Evolutionary conservation across 331 rosid species (phyloP), one percentile per base, ranked within the genome.

Genomic region (Erythrophleum ivorense): DNA sequence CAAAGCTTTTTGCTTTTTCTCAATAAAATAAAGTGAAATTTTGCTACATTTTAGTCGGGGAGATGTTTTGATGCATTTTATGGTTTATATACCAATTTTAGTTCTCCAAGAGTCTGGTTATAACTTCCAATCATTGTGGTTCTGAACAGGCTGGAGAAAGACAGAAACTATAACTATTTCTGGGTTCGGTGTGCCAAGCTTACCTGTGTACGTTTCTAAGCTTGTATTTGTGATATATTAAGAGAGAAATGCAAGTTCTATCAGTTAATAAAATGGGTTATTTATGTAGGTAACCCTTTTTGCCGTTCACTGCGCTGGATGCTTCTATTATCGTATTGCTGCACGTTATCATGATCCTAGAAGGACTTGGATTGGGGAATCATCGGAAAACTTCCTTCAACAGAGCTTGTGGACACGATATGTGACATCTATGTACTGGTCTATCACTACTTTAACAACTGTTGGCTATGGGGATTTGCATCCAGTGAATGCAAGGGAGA

Each of bases 171-270:
- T 48, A 96, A 92, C 82, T 96, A 94, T 81, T 96, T 92, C 73
- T 88, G 92, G 97, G 92, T 96, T 86, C 94, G 99, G 16, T 90
- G 97, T 80, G 97, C 92, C 5, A 96, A 94, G 78, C 99, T 96
- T 48, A 80, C 89, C 16, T 92, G 94, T 76, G 99, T 96, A 83
- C 91, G 99, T 43, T 33, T 43, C 71, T 71, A 11, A 18, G 1
- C 78, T 33, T 71, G 14, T 7, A 33, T 58, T 19, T 18, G 3
- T 13, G 29, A 45, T 3, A 3, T 38, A 62, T 36, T 3, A 59
- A 83, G 3, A 48, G 34, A 16, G 38, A 21, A 18, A 24, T 52
- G 64, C 48, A 72, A 16, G 64, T 72, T 52, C 16, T 50, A 52
- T 50, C 18, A 50, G 46, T n/a, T 52, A 31, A n/a, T 72, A 14